Conservation (phyloP, 176 grass and related monocot species). For the Microstegium vimineum region DNA sequence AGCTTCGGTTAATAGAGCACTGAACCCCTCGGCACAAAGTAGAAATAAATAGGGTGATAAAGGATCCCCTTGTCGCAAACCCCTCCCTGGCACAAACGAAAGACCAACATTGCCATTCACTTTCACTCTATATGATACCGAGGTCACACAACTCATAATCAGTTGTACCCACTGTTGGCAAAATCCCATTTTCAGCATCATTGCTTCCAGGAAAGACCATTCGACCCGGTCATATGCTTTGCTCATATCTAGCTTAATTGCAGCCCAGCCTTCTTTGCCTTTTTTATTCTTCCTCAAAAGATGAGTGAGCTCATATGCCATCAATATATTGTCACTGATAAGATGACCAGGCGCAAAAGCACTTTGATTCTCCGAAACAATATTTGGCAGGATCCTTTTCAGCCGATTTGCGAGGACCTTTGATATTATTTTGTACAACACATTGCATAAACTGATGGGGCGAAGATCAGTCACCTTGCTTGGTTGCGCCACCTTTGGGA, state of each 20-base stretch:
- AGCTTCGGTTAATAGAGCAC: too few species aligned
- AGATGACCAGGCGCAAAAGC: background rate
- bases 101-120: background rate
- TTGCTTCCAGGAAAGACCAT: background rate
- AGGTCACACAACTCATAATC: background rate
- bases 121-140: background rate
- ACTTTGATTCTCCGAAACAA: background rate
- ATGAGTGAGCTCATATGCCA: background rate
- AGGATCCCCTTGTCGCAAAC: too few species aligned
- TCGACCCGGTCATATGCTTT: background rate
- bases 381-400: rapidly evolving
- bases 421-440: background rate
- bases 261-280: background rate
- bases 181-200: background rate
- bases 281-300: background rate
- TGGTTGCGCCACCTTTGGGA: background rate
- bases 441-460: background rate
- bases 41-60: too few species aligned
- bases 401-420: background rate
- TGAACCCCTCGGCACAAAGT: too few species aligned
- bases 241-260: background rate
- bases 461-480: background rate
- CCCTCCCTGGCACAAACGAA: too few species aligned
- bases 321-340: background rate
- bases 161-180: background rate